Conservation (phyloP, 2,329 filamentous ascomycete species). For the Monilinia laxa region DNA sequence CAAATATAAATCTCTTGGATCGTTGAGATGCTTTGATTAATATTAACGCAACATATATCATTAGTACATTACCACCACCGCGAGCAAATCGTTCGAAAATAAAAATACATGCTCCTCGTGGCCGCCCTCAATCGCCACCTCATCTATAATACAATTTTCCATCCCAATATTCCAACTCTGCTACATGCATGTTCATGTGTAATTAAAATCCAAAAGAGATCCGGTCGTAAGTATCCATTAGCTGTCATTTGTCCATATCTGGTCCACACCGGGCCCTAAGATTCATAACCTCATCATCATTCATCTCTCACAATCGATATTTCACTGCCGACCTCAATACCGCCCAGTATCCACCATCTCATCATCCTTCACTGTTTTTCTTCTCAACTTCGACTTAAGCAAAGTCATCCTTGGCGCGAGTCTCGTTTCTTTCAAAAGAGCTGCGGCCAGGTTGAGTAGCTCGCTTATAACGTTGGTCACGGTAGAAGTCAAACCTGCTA, state of each 20-base stretch:
- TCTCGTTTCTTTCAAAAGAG: slow-evolving; percentile 17
- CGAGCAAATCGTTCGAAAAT: neutral
- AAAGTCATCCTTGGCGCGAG: slow-evolving; percentile 21
- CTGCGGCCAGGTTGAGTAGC: neutral
- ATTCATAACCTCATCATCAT: neutral
- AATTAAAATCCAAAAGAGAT: neutral
- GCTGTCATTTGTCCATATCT: neutral
- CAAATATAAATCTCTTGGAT: no score
- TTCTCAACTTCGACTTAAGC: slow-evolving; percentile 6
- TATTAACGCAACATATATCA: neutral
- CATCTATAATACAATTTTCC: neutral
- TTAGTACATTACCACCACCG: neutral
- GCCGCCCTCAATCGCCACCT: neutral
- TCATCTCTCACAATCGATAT: neutral
- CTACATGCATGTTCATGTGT: neutral
- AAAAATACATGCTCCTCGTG: neutral
- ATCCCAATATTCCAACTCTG: neutral
- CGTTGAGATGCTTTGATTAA: no score
- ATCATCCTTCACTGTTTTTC: neutral
- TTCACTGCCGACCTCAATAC: neutral
- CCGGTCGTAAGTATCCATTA: neutral
- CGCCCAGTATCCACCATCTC: neutral
- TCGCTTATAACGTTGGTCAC: slow-evolving; percentile 14
- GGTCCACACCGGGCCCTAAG: neutral
- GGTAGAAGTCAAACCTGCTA: slow-evolving; percentile 14